These are phyloP conservation scores for Phytopythium chamaehyphon DNA, from an alignment of 352 stramenopile species.

Conservation along the genomic window DNA sequence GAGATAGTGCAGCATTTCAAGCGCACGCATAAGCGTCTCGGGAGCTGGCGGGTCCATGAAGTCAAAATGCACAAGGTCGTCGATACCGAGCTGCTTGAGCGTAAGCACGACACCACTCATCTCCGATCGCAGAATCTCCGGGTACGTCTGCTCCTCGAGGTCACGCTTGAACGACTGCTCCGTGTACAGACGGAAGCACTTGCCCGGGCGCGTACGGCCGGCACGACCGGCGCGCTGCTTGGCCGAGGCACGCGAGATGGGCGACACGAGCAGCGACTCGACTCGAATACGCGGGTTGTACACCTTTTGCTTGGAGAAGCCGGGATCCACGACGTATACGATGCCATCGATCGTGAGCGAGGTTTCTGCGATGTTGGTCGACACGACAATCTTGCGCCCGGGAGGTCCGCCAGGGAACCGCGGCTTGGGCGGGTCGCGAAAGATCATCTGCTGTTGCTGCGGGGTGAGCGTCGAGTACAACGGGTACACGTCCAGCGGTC, in stretches of 20 bases:
- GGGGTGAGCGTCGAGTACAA: conserved; percentile 98
- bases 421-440: conserved; percentile 95
- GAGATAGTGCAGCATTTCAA: conserved; percentile 98
- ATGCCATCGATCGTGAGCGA: conserved; percentile 99
- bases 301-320: conserved; percentile 99
- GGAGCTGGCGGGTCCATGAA: conserved; percentile 99
- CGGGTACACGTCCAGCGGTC: conserved; percentile 88
- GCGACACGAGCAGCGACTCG: conserved; percentile 97
- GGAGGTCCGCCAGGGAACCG: conserved; percentile 80
- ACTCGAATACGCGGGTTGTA: conserved; percentile 99
- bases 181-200: conserved; percentile 98
- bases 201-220: conserved; percentile 89
- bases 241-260: conserved; percentile 96
- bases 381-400: conserved; percentile 96
- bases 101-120: conserved; percentile 97
- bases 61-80: conserved; percentile 99
- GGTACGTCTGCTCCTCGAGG: conserved; percentile 98
- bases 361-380: conserved; percentile 99
- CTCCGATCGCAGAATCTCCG: conserved; percentile 97
- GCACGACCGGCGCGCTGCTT: conserved; percentile 92
- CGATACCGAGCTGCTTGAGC: conserved; percentile 98
- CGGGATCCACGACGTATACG: conserved; percentile 99
- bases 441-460: conserved; percentile 99
- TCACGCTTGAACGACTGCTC: conserved; percentile 97
- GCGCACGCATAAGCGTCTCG: conserved; percentile 97